Evolutionary conservation across 2,329 filamentous ascomycete species (phyloP).

Genomic region (Xylariaceae sp.): DNA sequence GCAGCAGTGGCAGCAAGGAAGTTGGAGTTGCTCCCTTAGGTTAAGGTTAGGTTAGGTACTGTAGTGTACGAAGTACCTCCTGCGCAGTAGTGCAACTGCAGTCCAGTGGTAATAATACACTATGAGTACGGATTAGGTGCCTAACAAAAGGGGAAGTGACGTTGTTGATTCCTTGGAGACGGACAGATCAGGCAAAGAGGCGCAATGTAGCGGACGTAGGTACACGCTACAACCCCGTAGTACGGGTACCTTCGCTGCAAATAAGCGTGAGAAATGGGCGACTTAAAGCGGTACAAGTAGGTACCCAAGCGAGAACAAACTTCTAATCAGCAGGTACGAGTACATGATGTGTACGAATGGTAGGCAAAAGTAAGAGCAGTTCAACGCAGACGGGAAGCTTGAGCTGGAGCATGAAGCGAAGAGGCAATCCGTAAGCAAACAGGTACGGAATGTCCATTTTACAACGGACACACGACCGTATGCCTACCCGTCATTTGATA

Average conservation of each 20-base stretch:
- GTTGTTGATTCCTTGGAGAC: slow-evolving; percentile 1
- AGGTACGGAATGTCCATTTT: too few species aligned
- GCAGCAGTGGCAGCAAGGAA: slow-evolving; percentile 1
- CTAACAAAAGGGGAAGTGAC: slow-evolving; percentile 8
- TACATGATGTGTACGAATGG: too few species aligned
- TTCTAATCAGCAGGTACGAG: too few species aligned
- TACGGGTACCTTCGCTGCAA: not conserved
- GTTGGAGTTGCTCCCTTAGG: not conserved
- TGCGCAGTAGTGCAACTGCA: not conserved
- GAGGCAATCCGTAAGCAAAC: too few species aligned
- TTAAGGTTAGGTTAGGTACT: not conserved
- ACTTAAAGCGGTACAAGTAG: too few species aligned
- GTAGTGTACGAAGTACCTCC: not conserved
- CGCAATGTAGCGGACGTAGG: not conserved
- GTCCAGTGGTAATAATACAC: not conserved
- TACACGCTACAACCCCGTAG: not conserved
- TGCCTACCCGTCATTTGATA: not conserved
- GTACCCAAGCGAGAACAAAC: too few species aligned
- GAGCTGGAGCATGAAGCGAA: too few species aligned
- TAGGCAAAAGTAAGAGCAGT: too few species aligned
- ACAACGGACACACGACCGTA: too few species aligned
- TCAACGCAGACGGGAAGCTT: too few species aligned
- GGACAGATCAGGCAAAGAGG: not conserved
- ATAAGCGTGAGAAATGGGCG: too few species aligned
- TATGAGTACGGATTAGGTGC: slow-evolving; percentile 6